These are phyloP conservation scores for Quercus glauca DNA, from an alignment of 306 rosid species.

Conservation along the genomic window DNA sequence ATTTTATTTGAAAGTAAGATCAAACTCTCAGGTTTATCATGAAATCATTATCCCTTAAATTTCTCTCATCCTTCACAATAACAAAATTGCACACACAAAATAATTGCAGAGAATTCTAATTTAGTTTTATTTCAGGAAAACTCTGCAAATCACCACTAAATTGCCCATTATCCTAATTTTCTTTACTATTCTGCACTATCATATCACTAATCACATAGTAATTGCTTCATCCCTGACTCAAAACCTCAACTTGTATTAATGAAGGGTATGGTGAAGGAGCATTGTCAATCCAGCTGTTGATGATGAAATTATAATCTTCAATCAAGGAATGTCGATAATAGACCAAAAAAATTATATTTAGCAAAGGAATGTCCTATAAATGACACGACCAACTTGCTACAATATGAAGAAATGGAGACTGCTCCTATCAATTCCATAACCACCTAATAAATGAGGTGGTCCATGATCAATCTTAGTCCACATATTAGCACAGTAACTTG, in stretches of 20 bases:
- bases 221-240: neutral
- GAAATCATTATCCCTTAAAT: no score
- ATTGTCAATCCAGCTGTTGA: slow-evolving; percentile 24
- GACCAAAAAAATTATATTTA: neutral
- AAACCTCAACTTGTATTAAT: slow-evolving; percentile 9
- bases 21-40: no score
- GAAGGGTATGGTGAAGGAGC: neutral
- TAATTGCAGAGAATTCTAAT: no score
- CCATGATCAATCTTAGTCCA: slow-evolving; percentile 22
- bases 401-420: slow-evolving; percentile 27
- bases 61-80: no score
- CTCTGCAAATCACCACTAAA: neutral
- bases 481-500: neutral
- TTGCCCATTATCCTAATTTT: neutral
- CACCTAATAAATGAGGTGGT: slow-evolving; percentile 41
- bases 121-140: neutral
- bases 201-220: neutral
- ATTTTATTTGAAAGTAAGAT: no score
- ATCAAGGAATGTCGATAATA: slow-evolving; percentile 41
- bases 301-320: slow-evolving; percentile 25
- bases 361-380: slow-evolving; percentile 5
- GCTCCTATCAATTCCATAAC: slow-evolving; percentile 37
- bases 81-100: no score
- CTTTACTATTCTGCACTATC: neutral
- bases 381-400: slow-evolving; percentile 29